Evolutionary conservation across 2,329 filamentous ascomycete genomes (phyloP).

Genomic region (Penicillium digitatum): DNA sequence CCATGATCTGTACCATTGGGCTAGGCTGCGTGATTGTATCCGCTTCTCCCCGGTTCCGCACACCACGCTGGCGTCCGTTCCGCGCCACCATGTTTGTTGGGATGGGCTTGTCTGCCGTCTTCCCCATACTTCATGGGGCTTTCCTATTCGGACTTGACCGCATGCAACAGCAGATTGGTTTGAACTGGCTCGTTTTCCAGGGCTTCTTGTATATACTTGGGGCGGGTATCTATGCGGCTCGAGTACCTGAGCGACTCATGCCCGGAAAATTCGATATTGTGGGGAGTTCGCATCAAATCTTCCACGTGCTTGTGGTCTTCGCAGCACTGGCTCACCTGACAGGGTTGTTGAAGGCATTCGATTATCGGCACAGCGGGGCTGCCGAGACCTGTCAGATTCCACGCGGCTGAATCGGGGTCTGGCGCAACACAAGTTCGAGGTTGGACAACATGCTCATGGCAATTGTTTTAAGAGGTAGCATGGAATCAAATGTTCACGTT

Average conservation of each 20-base stretch:
- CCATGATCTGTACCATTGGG: constrained; percentile 72
- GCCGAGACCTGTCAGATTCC: constrained; percentile 49
- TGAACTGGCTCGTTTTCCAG: constrained; percentile 75
- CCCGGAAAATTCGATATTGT: constrained; percentile 84
- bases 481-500: constrained; percentile 17
- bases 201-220: constrained; percentile 81
- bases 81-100: constrained; percentile 84
- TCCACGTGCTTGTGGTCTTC: constrained; percentile 81
- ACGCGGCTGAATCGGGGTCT: constrained; percentile 18
- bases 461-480: constrained; percentile 13
- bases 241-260: constrained; percentile 74
- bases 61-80: constrained; percentile 77
- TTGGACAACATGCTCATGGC: constrained; percentile 26
- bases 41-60: constrained; percentile 77
- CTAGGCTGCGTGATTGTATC: constrained; percentile 72
- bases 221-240: constrained; percentile 76
- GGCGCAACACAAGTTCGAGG: constrained; percentile 12
- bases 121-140: constrained; percentile 78
- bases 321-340: constrained; percentile 78
- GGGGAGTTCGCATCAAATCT: constrained; percentile 93
- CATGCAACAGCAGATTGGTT: constrained; percentile 69
- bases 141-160: constrained; percentile 61
- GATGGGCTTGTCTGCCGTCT: constrained; percentile 76
- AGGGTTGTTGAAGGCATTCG: constrained; percentile 78
- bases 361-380: constrained; percentile 68